Conservation (phyloP, 371 early-diverging fungal genomes). For the Mucor racemosus region DNA sequence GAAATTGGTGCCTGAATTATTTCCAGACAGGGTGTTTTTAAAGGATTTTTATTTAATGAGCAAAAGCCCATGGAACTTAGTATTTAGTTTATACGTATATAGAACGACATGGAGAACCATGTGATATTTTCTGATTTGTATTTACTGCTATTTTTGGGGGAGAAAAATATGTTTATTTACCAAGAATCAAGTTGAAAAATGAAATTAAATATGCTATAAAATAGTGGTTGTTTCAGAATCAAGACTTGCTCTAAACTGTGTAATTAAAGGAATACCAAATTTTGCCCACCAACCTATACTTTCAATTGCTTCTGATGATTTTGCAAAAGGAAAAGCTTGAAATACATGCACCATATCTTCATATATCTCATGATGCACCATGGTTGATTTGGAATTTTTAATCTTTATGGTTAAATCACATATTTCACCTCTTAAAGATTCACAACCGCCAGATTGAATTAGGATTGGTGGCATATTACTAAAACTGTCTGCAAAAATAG, state of each 20-base stretch:
- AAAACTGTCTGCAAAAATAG: slow-evolving; percentile 48
- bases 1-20: no score
- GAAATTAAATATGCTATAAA: no score
- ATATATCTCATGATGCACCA: slow-evolving; percentile 45
- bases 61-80: no score
- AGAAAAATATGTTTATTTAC: no score
- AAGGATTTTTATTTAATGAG: no score
- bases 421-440: slow-evolving; percentile 65
- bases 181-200: no score
- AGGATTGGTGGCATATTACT: slow-evolving; percentile 57
- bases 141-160: no score
- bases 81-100: no score
- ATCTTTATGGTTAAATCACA: slow-evolving; percentile 31
- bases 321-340: slow-evolving; percentile 58
- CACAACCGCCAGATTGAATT: slow-evolving; percentile 65
- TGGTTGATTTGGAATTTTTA: slow-evolving; percentile 31
- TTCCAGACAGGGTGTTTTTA: no score
- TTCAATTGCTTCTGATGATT: slow-evolving; percentile 51
- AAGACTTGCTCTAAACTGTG: slow-evolving; percentile 24
- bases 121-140: no score
- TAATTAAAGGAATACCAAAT: slow-evolving; percentile 34
- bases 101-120: no score
- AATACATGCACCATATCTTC: slow-evolving; percentile 65
- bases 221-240: background rate
- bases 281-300: slow-evolving; percentile 48